Percentiles rank a stretch among this genome's conserved stretches.
Evolutionary conservation across 202 grass and related monocot species (phyloP).

Genomic region (Schoenoplectus tabernaemontani): DNA sequence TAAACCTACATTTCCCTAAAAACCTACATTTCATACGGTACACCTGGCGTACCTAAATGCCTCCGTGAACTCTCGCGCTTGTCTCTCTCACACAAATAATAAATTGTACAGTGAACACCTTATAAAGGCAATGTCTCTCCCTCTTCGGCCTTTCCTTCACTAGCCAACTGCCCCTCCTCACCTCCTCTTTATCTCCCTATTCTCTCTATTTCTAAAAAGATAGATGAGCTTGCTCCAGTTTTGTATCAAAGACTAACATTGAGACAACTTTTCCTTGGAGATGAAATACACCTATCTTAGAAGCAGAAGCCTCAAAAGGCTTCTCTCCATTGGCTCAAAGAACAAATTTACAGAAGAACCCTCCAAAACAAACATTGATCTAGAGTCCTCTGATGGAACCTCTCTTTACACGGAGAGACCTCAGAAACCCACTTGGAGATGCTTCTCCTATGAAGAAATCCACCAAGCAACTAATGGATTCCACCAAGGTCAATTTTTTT

Average conservation of each 20-base stretch:
- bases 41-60: conserved; percentile 13
- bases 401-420: conserved; percentile 17
- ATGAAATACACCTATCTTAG: conserved; percentile 44
- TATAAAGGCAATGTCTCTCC: conserved; percentile 8
- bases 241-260: neutral
- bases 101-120: conserved; percentile 11
- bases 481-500: conserved; percentile 12
- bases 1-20: neutral
- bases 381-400: neutral
- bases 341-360: conserved; percentile 5
- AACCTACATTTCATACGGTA: neutral
- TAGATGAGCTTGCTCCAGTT: neutral
- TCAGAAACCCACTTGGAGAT: conserved; percentile 42
- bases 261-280: neutral
- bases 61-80: neutral
- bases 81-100: neutral
- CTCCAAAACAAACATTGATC: conserved; percentile 3
- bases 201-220: neutral
- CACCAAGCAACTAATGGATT: conserved; percentile 49
- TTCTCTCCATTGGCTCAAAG: conserved; percentile 41
- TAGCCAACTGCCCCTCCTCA: neutral
- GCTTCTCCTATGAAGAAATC: conserved; percentile 77
- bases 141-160: conserved; percentile 16
- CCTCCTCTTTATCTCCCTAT: neutral
- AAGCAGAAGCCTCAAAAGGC: conserved; percentile 32